These are phyloP conservation scores for Otatea glauca DNA, from an alignment of 176 grass and related monocot genomes.

Conservation along the genomic window DNA sequence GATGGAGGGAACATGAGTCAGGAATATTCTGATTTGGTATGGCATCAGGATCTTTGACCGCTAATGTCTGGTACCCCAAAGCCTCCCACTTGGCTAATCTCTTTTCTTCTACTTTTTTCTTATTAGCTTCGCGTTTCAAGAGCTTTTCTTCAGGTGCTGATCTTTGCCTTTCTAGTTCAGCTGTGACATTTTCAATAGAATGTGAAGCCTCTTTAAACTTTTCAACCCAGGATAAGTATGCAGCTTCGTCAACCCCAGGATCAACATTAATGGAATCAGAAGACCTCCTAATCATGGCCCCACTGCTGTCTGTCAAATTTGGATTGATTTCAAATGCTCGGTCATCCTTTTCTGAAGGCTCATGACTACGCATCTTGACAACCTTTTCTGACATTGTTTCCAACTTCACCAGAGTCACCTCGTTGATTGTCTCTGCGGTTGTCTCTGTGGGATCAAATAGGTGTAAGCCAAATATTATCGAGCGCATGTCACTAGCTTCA, in stretches of 20 bases:
- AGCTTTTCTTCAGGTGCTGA: constrained; percentile 60
- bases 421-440: constrained; percentile 46
- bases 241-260: constrained; percentile 67
- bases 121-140: constrained; percentile 69
- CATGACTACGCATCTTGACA: constrained; percentile 68
- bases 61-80: constrained; percentile 76
- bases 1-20: constrained; percentile 67
- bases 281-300: constrained; percentile 42
- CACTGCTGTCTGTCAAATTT: constrained; percentile 44
- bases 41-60: constrained; percentile 60
- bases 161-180: constrained; percentile 61
- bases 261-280: constrained; percentile 67
- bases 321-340: constrained; percentile 78
- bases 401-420: constrained; percentile 58
- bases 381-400: constrained; percentile 79
- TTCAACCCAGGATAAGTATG: constrained; percentile 86
- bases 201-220: constrained; percentile 79
- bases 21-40: constrained; percentile 56
- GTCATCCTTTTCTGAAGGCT: constrained; percentile 58
- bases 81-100: constrained; percentile 80
- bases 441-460: constrained; percentile 64
- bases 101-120: constrained; percentile 79
- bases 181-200: constrained; percentile 55
- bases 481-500: constrained; percentile 76
- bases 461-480: constrained; percentile 80